Base-by-base conservation (phyloP, 768 basidiomycete genomes). In the Terana coerulea region DNA sequence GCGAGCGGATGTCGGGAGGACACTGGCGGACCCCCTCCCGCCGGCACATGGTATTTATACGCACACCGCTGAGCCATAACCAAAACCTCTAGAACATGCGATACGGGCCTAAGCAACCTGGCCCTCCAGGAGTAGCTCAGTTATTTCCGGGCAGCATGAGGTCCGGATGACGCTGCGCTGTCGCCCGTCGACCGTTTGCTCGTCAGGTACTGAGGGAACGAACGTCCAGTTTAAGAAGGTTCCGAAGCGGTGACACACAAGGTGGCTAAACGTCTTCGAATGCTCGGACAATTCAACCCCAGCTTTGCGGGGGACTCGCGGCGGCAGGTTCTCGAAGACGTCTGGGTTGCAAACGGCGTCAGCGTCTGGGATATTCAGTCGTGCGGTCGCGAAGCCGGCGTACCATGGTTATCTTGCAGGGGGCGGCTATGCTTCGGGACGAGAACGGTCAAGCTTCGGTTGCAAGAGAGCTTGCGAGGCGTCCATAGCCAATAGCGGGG, bases 241-340 rank as follows among this genome's bases (percentile, higher is more conserved):
- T 42, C 54, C 52, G 29, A 17, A 12, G 46, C 30, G 26, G 34
- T 39, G 42, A 43, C 33, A 47, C 11, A 35, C 48, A 47, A 51
- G 15, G 24, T 37, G 62, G 62, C 59, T 52, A 60, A 64, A 54
- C 48, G 51, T 60, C 58, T 61, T 52, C 56, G 54, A 60, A 64
- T 64, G 60, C 49, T 64, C 62, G 62, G 62, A 55, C 49, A 31
- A 51, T 50, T 52, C 62, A 60, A 61, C 61, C 46, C 54, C 59
- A 45, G 53, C 31, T 21, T 47, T 54, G 62, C 39, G 62, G 62
- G 58, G 58, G 30, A 46, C 34, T 33, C 37, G 45, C 17, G 45
- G 5, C 9, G n/a, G n/a, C n/a, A n/a, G n/a, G 19, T 35, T 48
- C 52, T 40, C 21, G 43, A 47, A 35, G 28, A 21, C 22, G 34